Evolutionary conservation across 352 stramenopile genomes (phyloP).

Genomic region (Phytophthora foliorum): DNA sequence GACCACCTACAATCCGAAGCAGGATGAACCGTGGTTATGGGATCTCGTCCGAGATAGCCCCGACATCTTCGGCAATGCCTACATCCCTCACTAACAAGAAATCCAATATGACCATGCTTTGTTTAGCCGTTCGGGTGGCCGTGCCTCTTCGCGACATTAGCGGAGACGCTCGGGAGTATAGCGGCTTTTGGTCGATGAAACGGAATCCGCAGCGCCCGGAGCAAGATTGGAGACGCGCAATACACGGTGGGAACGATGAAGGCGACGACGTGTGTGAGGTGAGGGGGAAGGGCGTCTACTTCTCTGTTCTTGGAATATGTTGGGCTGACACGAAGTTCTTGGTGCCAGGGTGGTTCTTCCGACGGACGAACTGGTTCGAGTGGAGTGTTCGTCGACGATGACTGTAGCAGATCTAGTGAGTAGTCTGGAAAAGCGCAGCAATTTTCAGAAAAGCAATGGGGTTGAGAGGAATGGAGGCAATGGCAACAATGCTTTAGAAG

Average conservation of each 20-base stretch:
- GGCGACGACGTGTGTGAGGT: conserved; percentile 43
- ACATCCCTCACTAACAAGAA: conserved; percentile 54
- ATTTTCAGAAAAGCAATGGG: conserved; percentile 18
- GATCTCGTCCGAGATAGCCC: conserved; percentile 72
- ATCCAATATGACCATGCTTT: conserved; percentile 7
- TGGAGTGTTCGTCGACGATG: conserved; percentile 38
- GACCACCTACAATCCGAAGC: conserved; percentile 71
- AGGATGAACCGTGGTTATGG: conserved; percentile 87
- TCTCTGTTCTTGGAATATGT: background rate
- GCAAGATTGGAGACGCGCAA: conserved; percentile 13
- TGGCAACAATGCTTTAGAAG: background rate
- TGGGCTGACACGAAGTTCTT: background rate
- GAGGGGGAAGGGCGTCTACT: too few relatives aligned
- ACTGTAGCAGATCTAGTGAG: conserved; percentile 36
- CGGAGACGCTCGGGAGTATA: conserved; percentile 4
- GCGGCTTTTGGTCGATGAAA: conserved; percentile 29
- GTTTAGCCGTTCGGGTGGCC: conserved; percentile 13
- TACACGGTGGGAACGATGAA: conserved; percentile 26
- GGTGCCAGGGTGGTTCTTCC: conserved; percentile 46
- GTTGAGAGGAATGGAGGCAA: conserved; percentile 5
- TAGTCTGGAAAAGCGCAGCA: conserved; percentile 22
- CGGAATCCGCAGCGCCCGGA: conserved; percentile 6
- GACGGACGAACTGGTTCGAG: conserved; percentile 45
- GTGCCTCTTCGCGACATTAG: conserved; percentile 28
- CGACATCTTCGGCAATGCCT: conserved; percentile 78